These are phyloP conservation scores for Euphorbia corollata DNA, from an alignment of 441 rosid species.

Conservation along the genomic window DNA sequence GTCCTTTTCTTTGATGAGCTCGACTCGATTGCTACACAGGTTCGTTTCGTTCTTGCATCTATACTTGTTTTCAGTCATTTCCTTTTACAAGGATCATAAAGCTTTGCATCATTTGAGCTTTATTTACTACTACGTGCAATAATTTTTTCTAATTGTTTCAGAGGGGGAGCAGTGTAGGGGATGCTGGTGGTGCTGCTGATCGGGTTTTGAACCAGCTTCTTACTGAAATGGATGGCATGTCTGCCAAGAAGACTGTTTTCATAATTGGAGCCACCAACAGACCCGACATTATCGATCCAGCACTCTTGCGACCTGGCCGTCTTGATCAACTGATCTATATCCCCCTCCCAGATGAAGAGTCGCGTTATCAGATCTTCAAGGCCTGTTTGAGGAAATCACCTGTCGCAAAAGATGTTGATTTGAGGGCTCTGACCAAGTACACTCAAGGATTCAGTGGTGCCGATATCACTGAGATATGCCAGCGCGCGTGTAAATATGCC, in stretches of 20 bases:
- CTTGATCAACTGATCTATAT: conserved; percentile 7
- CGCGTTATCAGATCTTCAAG: background rate
- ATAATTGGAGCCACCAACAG: conserved; percentile 9
- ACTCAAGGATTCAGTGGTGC: conserved; percentile 10
- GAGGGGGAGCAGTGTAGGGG: conserved; percentile 8
- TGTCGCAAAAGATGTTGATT: conserved; percentile 3
- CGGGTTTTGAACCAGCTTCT: conserved; percentile 9
- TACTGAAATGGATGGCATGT: conserved; percentile 10
- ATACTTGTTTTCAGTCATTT: background rate
- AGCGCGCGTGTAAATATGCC: conserved; percentile 8
- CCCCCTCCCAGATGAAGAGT: conserved; percentile 7
- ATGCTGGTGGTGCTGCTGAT: conserved; percentile 7
- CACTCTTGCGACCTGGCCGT: conserved; percentile 5
- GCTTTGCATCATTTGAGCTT: background rate
- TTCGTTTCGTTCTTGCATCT: background rate
- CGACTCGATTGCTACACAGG: conserved; percentile 7
- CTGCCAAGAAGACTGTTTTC: conserved; percentile 8
- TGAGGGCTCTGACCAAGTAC: conserved; percentile 8
- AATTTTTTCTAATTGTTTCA: background rate
- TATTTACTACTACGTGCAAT: background rate
- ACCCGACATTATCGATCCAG: conserved; percentile 2
- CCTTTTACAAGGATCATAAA: background rate
- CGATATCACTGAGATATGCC: conserved; percentile 4
- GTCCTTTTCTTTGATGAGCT: conserved; percentile 11
- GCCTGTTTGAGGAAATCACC: conserved; percentile 8